Evolutionary conservation across 169 alveolate species (phyloP), one percentile per base, ranked within the genome.

Genomic region (Cryptosporidium felis): DNA sequence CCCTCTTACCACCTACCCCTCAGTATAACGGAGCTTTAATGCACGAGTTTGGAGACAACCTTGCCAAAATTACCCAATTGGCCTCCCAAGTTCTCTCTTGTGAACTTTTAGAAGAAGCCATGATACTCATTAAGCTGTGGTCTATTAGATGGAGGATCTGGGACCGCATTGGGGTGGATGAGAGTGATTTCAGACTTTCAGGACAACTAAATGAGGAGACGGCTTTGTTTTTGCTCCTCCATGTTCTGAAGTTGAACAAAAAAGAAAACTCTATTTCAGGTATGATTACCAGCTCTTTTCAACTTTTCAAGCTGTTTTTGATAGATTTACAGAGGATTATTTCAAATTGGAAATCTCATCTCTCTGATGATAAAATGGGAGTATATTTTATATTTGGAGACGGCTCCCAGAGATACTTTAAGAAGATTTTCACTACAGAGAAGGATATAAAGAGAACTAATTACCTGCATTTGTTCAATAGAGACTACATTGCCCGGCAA

Each of bases 21-120:
- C 85, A 74, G 21, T 74, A 74, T 53, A 74, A 74, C 56, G 85
- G 85, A 0, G 85, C 85, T 23, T n/a, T 74, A 26, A 38, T 51
- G n/a, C 51, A 30, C 38, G 60, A 74, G 6, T 40, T 32, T 4
- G 36, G 9, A 51, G 42, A 10, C 6, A 18, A 65, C 10, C 34
- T 14, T 34, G 32, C n/a, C 1, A 36, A 56, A 23, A 28, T 18
- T 3, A 40, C 21, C 2, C 26, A 53, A 56, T 38, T 74, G 2
- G 14, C 30, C 1, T 21, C 51, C 1, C 14, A 36, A 16, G 21
- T 74, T 12, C 32, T 53, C 34, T 38, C 51, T 21, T 51, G 53
- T 9, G 30, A 1, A 21, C 2, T 74, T 1, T 9, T 74, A 6
- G 40, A 51, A 34, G 58, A 53, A 1, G 12, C 85, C 8, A 18